Base-by-base conservation (phyloP, 345 rosid species). In the Lepidium didymum region DNA sequence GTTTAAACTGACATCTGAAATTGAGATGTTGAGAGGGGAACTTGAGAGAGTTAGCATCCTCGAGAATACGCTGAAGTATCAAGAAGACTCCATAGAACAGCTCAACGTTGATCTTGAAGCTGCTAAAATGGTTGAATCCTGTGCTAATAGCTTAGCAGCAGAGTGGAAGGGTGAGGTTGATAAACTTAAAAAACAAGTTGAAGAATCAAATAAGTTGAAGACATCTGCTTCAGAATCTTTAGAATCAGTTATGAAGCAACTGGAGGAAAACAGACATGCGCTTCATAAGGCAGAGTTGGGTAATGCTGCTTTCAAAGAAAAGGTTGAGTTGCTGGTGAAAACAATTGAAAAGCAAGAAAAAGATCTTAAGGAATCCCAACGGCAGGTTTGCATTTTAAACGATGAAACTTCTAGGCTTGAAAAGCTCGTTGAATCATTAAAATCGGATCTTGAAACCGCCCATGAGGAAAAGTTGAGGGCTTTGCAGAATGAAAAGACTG, bases 41-140 rank as follows among this genome's bases (percentile, higher is more conserved):
- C 90, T 90, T 54, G 85, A 79, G 53, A 78, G 78, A 58, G 77
- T 81, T 25, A 82, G 69, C 70, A 62, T 21, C 52, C 67, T 83
- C 10, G 84, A 84, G 78, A 76, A 69, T 68, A 80, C 64, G 75
- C 74, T 88, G 72, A 64, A 67, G 25, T 86, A 82, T 74, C 81
- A 61, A 80, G 98, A 92, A 75, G 80, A 80, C 63, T 67, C 69
- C 58, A 68, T 88, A 0, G 97, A 92, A 55, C 90, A 86, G 80
- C 96, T 92, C 56, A 83, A 86, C 10, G 86, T 92, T 59, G 96
- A 90, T 45, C 75, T 92, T 25, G 96, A 90, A 82, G 98, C 97
- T 62, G 92, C 96, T 11, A 88, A 79, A 79, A 84, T 90, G 90
- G 92, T 89, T 18, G 97, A 92, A 75, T 88, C 90, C 19, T 90